Base-by-base conservation (phyloP, 176 grass and related monocot species). In the Areca catechu region DNA sequence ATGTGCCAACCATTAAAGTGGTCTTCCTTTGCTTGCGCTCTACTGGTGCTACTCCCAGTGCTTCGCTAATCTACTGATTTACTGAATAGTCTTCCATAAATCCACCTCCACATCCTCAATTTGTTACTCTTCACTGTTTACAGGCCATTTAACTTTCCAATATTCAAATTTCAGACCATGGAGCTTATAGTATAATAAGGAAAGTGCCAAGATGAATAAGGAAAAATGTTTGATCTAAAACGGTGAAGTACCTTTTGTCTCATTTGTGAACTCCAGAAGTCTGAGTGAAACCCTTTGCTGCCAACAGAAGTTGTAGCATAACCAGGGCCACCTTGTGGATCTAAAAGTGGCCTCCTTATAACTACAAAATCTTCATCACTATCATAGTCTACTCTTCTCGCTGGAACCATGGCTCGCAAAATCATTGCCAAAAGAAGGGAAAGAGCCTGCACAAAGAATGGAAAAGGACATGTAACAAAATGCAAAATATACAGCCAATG, bases 301-400 rank as follows among this genome's bases (percentile, higher is more conserved):
- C 83, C 74, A 3, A 58, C 56, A 0, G 76, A 75, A 24, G 34
- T 84, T 18, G 82, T 70, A 34, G 85, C 62, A 76, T 85, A 95
- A 55, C 71, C 20, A 22, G 77, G 58, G 43, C 80, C 68, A 19
- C 72, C 64, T 65, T 90, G 83, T 52, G 91, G 64, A 43, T 81
- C 62, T 50, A 90, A 70, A 69, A 96, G 77, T 5, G 91, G 91
- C 57, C 80, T 84, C 67, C 86, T 82, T 79, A 87, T 77, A 24
- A 96, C 71, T 9, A 90, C 80, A 66, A 96, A 90, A 76, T 96
- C 91, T 74, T 96, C 91, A 79, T 90, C 86, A 14, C 80, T 90
- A 56, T 96, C 91, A 24, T 82, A 96, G 72, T 79, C 77, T 3
- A 51, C 28, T 16, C 56, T 76, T 53, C 57, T 68, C 22, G 64